Percentiles rank a stretch among this genome's conserved stretches.
Evolutionary conservation across 2,329 filamentous ascomycete genomes (phyloP).

Genomic region (Neoascochyta sp.): DNA sequence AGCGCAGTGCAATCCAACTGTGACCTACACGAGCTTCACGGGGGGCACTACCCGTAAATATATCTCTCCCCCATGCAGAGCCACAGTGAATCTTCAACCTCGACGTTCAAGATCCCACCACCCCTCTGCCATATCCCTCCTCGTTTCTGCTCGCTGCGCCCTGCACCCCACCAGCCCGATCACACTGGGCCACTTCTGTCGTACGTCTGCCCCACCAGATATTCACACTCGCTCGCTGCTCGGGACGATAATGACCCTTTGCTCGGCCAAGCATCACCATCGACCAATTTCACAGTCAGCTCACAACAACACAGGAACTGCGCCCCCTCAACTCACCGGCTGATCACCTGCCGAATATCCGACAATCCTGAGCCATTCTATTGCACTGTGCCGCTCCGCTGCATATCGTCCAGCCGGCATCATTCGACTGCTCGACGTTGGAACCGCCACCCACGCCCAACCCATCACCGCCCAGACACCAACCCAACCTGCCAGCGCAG

Average conservation of each 20-base stretch:
- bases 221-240: too few relatives aligned
- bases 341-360: too few relatives aligned
- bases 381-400: too few relatives aligned
- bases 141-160: too few relatives aligned
- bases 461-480: too few relatives aligned
- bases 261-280: constrained; percentile 29
- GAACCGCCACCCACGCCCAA: too few relatives aligned
- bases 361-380: too few relatives aligned
- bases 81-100: constrained; percentile 30
- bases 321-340: too few relatives aligned
- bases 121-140: too few relatives aligned
- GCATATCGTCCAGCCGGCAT: too few relatives aligned
- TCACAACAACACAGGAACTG: constrained; percentile 36
- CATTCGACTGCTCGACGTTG: too few relatives aligned
- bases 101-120: constrained; percentile 23
- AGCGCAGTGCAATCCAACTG: constrained; percentile 24
- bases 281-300: constrained; percentile 30
- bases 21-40: constrained; percentile 30
- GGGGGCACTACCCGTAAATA: constrained; percentile 34
- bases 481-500: too few relatives aligned
- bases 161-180: constrained; percentile 33
- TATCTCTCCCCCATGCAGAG: constrained; percentile 33
- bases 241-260: constrained; percentile 37
- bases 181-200: constrained; percentile 30
- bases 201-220: constrained; percentile 37